Evolutionary conservation across 2,329 filamentous ascomycete genomes (phyloP).

Genomic region (Zymoseptoria ardabiliae): DNA sequence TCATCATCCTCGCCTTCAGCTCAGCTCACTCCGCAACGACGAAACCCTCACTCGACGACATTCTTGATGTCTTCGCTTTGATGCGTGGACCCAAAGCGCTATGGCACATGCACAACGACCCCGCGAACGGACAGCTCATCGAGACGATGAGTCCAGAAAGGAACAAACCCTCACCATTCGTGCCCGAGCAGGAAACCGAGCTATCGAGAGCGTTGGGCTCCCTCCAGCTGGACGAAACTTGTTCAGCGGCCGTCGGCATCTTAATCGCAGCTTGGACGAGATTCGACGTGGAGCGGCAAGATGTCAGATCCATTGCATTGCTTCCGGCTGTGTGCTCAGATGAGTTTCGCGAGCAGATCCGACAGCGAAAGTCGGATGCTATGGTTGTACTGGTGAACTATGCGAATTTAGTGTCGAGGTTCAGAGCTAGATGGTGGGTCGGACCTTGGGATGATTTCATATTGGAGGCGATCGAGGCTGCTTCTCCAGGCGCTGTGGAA

Average conservation of each 20-base stretch:
- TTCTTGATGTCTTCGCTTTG: conserved; percentile 21
- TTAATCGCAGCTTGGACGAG: conserved; percentile 4
- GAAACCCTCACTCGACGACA: conserved; percentile 18
- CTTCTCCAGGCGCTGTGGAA: background rate
- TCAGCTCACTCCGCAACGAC: conserved; percentile 16
- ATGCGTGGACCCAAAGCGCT: conserved; percentile 19
- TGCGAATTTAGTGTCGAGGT: background rate
- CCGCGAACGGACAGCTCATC: conserved; percentile 9
- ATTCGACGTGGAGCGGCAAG: conserved; percentile 7
- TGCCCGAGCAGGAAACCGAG: background rate
- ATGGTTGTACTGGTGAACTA: conserved; percentile 13
- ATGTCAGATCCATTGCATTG: conserved; percentile 17
- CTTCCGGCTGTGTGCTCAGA: conserved; percentile 21
- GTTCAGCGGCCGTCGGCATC: conserved; percentile 2
- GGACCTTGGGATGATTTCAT: background rate
- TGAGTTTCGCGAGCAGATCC: conserved; percentile 15
- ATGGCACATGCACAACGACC: conserved; percentile 10
- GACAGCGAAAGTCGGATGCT: conserved; percentile 15
- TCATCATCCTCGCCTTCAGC: conserved; percentile 22
- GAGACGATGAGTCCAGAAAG: conserved; percentile 2
- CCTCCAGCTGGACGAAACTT: conserved; percentile 3
- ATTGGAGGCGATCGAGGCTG: background rate
- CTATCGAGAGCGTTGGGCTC: conserved; percentile 3
- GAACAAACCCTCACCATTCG: conserved; percentile 1
- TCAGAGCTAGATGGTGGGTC: background rate